Evolutionary conservation across 768 basidiomycete genomes (phyloP).

Genomic region (Lentinula lateritia): DNA sequence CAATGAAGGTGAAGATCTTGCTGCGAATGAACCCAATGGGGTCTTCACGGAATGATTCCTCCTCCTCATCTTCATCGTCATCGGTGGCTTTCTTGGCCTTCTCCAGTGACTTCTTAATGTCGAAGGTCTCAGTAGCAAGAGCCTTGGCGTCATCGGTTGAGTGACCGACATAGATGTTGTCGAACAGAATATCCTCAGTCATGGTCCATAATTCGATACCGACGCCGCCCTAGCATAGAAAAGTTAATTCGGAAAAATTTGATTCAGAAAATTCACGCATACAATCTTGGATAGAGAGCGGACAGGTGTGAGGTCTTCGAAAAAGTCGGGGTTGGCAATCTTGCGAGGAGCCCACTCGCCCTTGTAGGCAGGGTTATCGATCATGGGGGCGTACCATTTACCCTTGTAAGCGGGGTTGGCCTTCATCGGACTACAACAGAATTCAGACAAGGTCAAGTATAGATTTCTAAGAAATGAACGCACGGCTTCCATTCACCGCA

Average conservation of each 20-base stretch:
- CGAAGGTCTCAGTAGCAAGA: conserved; percentile 85
- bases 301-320: conserved; percentile 80
- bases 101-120: conserved; percentile 84
- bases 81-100: conserved; percentile 52
- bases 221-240: conserved; percentile 63
- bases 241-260: not conserved
- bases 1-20: conserved; percentile 76
- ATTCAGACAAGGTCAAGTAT: too few relatives aligned
- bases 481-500: conserved; percentile 94
- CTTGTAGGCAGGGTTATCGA: conserved; percentile 97
- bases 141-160: conserved; percentile 79
- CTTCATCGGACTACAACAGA: conserved; percentile 61
- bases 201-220: conserved; percentile 99
- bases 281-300: conserved; percentile 85
- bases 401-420: conserved; percentile 96
- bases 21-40: conserved; percentile 77
- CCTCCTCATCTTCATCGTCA: conserved; percentile 40
- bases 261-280: conserved; percentile 16
- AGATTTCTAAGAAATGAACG: conserved; percentile 9
- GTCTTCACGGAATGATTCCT: conserved; percentile 59
- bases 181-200: conserved; percentile 92
- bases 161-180: conserved; percentile 93
- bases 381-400: conserved; percentile 93
- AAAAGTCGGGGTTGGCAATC: conserved; percentile 88
- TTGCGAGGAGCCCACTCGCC: conserved; percentile 89